phyloP scores from a whole-genome alignment of 805 yeast species.

The Wickerhamomyces chaumierensis region DNA sequence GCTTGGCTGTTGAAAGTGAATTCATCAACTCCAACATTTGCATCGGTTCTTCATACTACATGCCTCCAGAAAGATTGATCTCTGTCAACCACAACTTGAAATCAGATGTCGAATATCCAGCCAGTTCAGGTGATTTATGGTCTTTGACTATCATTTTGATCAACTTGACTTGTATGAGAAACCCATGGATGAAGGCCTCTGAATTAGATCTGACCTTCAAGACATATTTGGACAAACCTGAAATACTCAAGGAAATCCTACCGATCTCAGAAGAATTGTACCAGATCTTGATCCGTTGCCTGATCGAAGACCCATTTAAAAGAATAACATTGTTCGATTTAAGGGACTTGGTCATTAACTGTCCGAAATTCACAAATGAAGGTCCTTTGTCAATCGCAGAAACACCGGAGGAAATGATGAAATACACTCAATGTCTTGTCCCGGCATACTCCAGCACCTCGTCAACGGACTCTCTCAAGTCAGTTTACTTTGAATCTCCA shows the following conservation, averaged over 20 bases:
- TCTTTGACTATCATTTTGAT: slow-evolving; percentile 72
- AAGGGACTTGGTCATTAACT: slow-evolving; percentile 9
- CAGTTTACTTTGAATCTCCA: slow-evolving; percentile 1
- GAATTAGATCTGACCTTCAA: slow-evolving; percentile 52
- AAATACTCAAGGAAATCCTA: slow-evolving; percentile 50
- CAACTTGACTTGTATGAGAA: slow-evolving; percentile 71
- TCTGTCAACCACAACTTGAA: slow-evolving; percentile 18
- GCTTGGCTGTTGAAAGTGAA: slow-evolving; percentile 60
- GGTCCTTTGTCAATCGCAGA: slow-evolving; percentile 14
- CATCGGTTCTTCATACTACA: slow-evolving; percentile 80
- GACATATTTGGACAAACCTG: slow-evolving; percentile 45
- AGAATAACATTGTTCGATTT: slow-evolving; percentile 19
- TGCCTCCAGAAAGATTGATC: slow-evolving; percentile 81
- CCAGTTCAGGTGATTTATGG: slow-evolving; percentile 79
- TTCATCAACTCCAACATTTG: slow-evolving; percentile 59
- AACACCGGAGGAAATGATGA: slow-evolving; percentile 1
- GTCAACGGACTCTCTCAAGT: slow-evolving; percentile 1
- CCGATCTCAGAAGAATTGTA: slow-evolving; percentile 63
- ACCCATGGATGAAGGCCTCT: slow-evolving; percentile 84
- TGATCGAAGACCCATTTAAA: slow-evolving; percentile 22
- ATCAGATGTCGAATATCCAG: slow-evolving; percentile 34
- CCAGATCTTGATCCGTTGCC: slow-evolving; percentile 28
- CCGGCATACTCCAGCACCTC: slow-evolving; percentile 1
- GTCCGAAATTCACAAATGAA: slow-evolving; percentile 11
- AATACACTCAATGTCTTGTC: slow-evolving; percentile 4